phyloP scores from a whole-genome alignment of 139 green algal species.

The Dunaliella primolecta region DNA sequence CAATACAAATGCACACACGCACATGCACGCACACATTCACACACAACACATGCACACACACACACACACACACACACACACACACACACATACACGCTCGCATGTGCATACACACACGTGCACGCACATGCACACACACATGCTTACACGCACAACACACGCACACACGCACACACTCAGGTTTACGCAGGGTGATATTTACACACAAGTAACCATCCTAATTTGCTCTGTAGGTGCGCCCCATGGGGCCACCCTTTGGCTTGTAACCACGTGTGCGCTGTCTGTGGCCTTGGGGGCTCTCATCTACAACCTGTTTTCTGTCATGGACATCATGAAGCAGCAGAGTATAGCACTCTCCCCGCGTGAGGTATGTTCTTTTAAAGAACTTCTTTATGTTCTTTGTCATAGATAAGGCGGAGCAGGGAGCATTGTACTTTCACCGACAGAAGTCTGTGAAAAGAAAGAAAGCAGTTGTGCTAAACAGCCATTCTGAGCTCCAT shows the following conservation, averaged over 20 bases:
- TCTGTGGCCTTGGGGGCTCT: constrained; percentile 48
- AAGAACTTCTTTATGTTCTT: constrained; percentile 34
- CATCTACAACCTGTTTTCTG: constrained; percentile 45
- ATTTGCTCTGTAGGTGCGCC: constrained; percentile 4
- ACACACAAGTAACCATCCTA: background rate
- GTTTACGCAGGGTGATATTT: background rate
- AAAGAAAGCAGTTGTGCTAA: no score
- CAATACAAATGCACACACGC: no score
- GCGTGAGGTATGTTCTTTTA: background rate
- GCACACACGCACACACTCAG: background rate
- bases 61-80: no score
- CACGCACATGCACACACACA: no score
- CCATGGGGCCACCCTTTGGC: constrained; percentile 19
- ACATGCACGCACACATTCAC: no score
- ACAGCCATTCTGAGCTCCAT: no score
- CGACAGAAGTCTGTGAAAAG: background rate
- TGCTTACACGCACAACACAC: background rate
- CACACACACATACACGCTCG: no score
- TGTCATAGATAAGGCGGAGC: no score
- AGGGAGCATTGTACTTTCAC: background rate
- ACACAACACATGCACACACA: no score
- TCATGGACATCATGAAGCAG: background rate
- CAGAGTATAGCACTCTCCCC: background rate
- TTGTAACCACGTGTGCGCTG: constrained; percentile 50
- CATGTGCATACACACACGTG: no score